Evolutionary conservation across 1,284 basidiomycete genomes (phyloP), one percentile per base, ranked within the genome.

Genomic region (Trametes versicolor): DNA sequence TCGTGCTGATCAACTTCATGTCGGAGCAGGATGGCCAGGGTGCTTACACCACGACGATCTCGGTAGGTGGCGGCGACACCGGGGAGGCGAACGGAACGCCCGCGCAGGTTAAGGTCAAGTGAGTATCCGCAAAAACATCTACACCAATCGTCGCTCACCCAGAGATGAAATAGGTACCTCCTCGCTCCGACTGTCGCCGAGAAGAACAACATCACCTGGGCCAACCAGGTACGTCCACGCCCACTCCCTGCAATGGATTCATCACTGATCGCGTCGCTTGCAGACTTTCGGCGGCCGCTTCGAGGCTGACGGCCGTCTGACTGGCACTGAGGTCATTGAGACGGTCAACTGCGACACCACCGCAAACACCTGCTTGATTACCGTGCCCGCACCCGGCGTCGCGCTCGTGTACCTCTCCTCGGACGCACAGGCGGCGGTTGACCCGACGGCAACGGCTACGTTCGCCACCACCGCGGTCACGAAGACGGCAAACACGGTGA

Each of bases 201-300:
- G 70, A 91, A 90, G 72, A 80, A 81, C 64, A 89, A 91, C 74
- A 87, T 92, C 68, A 91, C 88, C 0, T 95, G 92, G 91, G 87
- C 85, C 19, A 84, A 84, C 1, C 76, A 77, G 71, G 73, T 68
- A 60, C 12, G 60, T 27, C 17, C 27, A 9, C 6, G 48, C n/a
- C 17, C 23, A 21, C 3, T 2, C 34, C 32, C 36, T 7, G 8
- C 15, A 45, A 19, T 2, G 34, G 0, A 39, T 19, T 5, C 49
- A 23, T 34, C 21, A 47, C 62, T 58, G 8, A 66, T 39, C 19
- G 2, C 17, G 10, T 37, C 32, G 10, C 45, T 66, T 9, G 3
- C 83, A 95, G 85, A 93, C 90, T 0, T 86, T 93, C 64, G 92
- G 92, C 19, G 79, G 76, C 7, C 79, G 78, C 23, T 93, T 91